Conservation (phyloP, 2,329 filamentous ascomycete genomes). For the Neopestalotiopsis sp. region DNA sequence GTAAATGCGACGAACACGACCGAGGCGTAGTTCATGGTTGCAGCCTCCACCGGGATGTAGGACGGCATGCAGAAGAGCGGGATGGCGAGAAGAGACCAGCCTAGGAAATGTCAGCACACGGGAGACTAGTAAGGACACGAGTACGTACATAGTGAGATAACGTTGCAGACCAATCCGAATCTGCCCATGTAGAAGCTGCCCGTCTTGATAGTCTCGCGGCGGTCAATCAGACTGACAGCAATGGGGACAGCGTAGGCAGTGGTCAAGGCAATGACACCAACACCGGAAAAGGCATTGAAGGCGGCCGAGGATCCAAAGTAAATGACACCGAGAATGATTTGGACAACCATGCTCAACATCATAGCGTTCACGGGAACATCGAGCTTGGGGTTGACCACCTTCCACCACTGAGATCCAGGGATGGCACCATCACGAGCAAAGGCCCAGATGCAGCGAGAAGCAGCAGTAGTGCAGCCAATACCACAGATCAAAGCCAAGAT, state of each 20-base stretch:
- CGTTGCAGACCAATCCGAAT: conserved; percentile 66
- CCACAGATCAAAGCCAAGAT: conserved; percentile 71
- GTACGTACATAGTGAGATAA: conserved; percentile 43
- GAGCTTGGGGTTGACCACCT: conserved; percentile 62
- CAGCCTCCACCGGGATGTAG: conserved; percentile 56
- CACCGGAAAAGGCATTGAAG: conserved; percentile 75
- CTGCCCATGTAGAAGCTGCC: conserved; percentile 66
- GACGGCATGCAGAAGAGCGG: conserved; percentile 78
- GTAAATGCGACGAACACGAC: conserved; percentile 75
- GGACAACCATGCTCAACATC: conserved; percentile 71
- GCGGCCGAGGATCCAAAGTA: conserved; percentile 72
- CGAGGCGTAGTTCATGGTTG: conserved; percentile 74
- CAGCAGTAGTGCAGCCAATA: conserved; percentile 71
- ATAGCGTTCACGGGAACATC: conserved; percentile 74
- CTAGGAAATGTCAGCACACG: conserved; percentile 43
- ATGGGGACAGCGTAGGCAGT: conserved; percentile 72
- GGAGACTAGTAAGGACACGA: conserved; percentile 13
- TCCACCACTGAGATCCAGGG: conserved; percentile 66
- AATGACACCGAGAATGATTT: conserved; percentile 68
- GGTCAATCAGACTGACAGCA: conserved; percentile 63
- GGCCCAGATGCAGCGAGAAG: conserved; percentile 71
- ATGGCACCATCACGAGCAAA: conserved; percentile 75
- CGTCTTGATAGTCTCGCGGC: conserved; percentile 62
- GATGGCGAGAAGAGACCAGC: conserved; percentile 71
- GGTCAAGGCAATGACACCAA: conserved; percentile 73